Evolutionary conservation across 225 moss, liverwort and hornwort genomes (phyloP), one percentile per base, ranked within the genome.

Genomic region (Polytrichum formosum): DNA sequence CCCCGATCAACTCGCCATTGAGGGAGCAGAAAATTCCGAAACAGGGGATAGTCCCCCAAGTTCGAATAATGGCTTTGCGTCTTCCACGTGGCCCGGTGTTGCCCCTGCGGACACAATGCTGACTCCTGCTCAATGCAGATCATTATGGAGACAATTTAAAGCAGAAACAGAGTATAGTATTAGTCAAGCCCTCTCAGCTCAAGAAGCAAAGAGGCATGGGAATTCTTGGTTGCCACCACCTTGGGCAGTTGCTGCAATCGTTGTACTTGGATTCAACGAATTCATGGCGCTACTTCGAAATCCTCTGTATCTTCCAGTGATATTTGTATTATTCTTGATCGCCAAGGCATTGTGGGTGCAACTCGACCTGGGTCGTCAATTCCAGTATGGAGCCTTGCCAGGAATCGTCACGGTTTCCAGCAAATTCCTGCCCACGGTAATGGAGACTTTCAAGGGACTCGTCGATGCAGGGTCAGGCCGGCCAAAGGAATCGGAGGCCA

Each of bases 101-200:
- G 55, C 91, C 0, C 67, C 79, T 0, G 85, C 82, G 2, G 75
- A 85, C 75, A 89, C 91, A 2, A 56, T 98, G 25, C 79, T 98
- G 65, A 87, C 91, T 3, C 98, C 98, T 21, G 72, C 82, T 1
- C 98, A 94, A 29, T 94, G 94, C 90, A 81, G 92, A 61, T 71
- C 53, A 28, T 65, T 98, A 55, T 98, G 98, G 98, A 90, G 94
- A 22, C 98, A 98, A 28, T 98, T 98, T 61, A 87, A 91, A 64
- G 90, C 92, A 26, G 98, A 94, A 65, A 98, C 98, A 1, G 94
- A 94, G 72, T 98, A 87, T 63, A 88, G 85, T 0, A 92, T 98
- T 6, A 87, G 88, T 67, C 98, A 98, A 65, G 98, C 98, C 25
- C 83, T 98, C 28, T 71, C 94, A 28, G 92, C 92, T 0, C 97